These are phyloP conservation scores for Cladorrhinum sp. DNA, from an alignment of 2,329 filamentous ascomycete species.

Conservation along the genomic window DNA sequence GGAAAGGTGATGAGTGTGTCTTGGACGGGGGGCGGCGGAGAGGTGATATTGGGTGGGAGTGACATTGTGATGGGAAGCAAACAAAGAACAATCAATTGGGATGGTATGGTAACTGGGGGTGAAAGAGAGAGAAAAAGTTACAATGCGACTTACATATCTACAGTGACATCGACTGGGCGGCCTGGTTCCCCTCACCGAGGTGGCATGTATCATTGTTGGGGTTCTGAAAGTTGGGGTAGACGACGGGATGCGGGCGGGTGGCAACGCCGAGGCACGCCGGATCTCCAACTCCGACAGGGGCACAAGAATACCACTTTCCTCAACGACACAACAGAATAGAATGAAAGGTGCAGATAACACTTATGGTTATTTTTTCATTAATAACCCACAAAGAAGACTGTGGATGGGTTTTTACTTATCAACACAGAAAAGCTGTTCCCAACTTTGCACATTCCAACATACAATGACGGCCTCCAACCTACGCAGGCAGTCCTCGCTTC, in stretches of 20 bases:
- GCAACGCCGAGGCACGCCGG: conserved; percentile 18
- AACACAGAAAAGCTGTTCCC: no score
- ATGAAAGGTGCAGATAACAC: background rate
- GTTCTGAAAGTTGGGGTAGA: background rate
- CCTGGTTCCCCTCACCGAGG: background rate
- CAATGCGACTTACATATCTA: background rate
- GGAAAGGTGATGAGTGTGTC: conserved; percentile 45
- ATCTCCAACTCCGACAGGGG: conserved; percentile 13
- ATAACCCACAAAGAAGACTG: background rate
- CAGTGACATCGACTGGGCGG: background rate
- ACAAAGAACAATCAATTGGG: background rate
- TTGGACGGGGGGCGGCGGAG: conserved; percentile 21
- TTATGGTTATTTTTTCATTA: background rate
- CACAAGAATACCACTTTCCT: no score
- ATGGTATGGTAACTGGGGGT: background rate
- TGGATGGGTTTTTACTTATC: no score
- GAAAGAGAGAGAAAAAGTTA: background rate
- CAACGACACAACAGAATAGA: no score
- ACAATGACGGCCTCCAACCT: conserved; percentile 18
- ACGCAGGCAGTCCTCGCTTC: conserved; percentile 78
- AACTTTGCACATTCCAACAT: no score
- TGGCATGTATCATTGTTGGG: conserved; percentile 9
- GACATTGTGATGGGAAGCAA: conserved; percentile 17
- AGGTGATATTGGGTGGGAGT: conserved; percentile 10
- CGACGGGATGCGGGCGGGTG: background rate